These are phyloP conservation scores for Citrullus amarus DNA, from an alignment of 306 rosid species.

Conservation along the genomic window DNA sequence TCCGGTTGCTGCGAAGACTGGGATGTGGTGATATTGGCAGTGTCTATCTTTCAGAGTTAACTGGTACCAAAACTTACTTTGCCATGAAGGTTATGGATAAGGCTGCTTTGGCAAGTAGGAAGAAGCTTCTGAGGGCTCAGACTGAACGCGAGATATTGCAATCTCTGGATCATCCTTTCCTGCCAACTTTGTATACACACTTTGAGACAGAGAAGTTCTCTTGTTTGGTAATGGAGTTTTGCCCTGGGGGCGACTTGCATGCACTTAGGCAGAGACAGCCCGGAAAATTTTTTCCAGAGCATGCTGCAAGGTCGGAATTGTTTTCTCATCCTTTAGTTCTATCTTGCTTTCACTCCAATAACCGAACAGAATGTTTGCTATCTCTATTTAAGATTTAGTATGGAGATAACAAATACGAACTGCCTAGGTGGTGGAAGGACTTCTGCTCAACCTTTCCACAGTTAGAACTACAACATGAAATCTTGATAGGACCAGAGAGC, in stretches of 20 bases:
- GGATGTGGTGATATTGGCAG: constrained; percentile 95
- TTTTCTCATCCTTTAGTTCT: constrained; percentile 5
- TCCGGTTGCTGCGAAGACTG: constrained; percentile 59
- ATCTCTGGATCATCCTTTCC: constrained; percentile 91
- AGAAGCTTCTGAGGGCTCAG: constrained; percentile 80
- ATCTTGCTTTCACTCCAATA: background rate
- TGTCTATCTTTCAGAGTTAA: constrained; percentile 72
- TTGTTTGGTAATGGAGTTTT: constrained; percentile 88
- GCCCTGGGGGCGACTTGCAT: constrained; percentile 94
- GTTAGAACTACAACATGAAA: background rate
- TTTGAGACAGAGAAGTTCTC: constrained; percentile 77
- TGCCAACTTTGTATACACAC: constrained; percentile 78
- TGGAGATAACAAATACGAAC: background rate
- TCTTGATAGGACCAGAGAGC: background rate
- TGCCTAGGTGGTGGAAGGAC: background rate
- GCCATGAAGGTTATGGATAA: constrained; percentile 99
- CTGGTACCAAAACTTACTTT: constrained; percentile 63
- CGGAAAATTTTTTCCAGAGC: constrained; percentile 72
- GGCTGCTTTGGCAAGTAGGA: constrained; percentile 57
- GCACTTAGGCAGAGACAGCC: constrained; percentile 84
- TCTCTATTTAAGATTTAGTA: background rate
- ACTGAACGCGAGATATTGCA: constrained; percentile 91
- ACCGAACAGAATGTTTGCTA: background rate
- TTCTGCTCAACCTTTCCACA: background rate
- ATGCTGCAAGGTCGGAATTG: constrained; percentile 78